Evolutionary conservation across 2,329 filamentous ascomycete species (phyloP).

Genomic region (Myriosclerotinia scirpicola): DNA sequence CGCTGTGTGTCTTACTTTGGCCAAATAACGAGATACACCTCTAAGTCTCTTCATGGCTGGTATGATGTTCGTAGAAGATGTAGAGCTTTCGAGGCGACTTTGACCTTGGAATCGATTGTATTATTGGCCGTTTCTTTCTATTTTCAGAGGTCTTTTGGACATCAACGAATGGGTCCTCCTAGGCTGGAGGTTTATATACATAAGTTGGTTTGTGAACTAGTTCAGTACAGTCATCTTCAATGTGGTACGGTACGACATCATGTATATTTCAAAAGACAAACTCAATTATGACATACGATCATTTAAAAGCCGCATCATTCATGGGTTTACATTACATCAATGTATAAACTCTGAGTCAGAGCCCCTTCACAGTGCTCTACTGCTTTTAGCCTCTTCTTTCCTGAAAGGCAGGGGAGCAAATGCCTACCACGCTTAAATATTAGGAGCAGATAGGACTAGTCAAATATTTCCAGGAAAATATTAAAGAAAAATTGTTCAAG

Average conservation of each 20-base stretch:
- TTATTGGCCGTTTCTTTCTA: neutral
- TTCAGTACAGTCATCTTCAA: neutral
- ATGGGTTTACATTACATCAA: neutral
- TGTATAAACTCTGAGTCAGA: neutral
- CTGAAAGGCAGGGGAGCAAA: no score
- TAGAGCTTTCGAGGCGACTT: no score
- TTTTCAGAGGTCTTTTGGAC: neutral
- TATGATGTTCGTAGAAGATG: no score
- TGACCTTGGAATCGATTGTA: neutral
- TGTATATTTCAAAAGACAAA: neutral
- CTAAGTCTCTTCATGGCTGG: neutral
- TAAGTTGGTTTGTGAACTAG: neutral
- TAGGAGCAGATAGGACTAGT: no score
- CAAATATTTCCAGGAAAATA: no score
- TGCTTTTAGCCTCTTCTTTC: no score
- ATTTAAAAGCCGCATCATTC: neutral
- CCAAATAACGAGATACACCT: neutral
- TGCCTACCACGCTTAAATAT: no score
- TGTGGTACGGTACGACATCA: neutral
- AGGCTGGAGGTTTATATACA: neutral
- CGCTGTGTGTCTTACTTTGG: neutral
- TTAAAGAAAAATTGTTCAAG: no score
- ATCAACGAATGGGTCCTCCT: no score
- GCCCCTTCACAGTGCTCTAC: neutral
- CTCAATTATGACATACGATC: neutral